phyloP scores from a whole-genome alignment of 2,329 filamentous ascomycete species.

The Uncinocarpus reesii region DNA sequence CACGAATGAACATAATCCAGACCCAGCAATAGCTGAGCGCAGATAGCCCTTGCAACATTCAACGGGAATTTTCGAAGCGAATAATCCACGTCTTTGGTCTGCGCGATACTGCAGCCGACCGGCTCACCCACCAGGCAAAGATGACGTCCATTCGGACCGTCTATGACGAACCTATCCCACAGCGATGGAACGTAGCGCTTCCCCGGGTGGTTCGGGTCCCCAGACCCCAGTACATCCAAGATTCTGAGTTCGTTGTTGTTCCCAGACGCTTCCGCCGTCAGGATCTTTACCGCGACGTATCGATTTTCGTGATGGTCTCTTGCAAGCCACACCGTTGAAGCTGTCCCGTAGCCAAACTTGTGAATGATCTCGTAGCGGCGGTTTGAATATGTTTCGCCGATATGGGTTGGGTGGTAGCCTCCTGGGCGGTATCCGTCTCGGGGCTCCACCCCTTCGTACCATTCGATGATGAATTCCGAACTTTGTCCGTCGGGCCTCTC shows the following conservation, averaged over 20 bases:
- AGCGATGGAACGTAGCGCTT: not conserved
- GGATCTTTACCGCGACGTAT: not conserved
- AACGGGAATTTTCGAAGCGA: constrained; percentile 11
- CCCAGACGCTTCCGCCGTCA: too few species aligned
- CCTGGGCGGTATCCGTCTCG: not conserved
- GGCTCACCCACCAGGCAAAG: not conserved
- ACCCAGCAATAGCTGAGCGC: constrained; percentile 14
- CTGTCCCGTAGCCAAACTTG: not conserved
- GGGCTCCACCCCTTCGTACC: not conserved
- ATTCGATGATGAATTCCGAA: too few species aligned
- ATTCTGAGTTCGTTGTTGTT: too few species aligned
- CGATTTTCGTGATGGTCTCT: not conserved
- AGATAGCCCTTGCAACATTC: constrained; percentile 14
- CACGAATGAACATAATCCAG: constrained; percentile 16
- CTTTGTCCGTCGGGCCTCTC: too few species aligned
- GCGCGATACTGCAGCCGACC: constrained; percentile 1
- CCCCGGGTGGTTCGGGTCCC: not conserved
- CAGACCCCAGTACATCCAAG: too few species aligned
- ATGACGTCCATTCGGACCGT: constrained; percentile 4
- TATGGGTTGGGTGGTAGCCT: not conserved
- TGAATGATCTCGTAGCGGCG: not conserved
- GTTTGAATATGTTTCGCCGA: not conserved
- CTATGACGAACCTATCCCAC: not conserved
- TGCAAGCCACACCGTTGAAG: not conserved
- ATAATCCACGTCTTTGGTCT: constrained; percentile 8